phyloP scores from a whole-genome alignment of 352 stramenopile species.

The Halophytophthora polymorphica region DNA sequence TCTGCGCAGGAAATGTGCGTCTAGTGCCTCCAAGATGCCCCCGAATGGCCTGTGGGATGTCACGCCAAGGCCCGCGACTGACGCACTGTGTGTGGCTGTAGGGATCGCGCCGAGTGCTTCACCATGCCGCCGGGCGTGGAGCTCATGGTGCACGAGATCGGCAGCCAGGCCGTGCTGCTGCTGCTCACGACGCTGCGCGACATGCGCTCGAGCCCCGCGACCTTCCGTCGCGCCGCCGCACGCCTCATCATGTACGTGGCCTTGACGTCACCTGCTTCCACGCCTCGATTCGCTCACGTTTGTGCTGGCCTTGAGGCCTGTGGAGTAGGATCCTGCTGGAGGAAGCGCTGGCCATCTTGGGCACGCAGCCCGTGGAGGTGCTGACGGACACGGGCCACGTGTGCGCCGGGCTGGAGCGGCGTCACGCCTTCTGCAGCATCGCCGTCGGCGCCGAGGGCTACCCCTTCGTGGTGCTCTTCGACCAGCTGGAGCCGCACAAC shows the following conservation, averaged over 20 bases:
- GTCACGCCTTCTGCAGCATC: slow-evolving; percentile 32
- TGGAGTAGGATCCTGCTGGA: slow-evolving; percentile 48
- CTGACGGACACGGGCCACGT: slow-evolving; percentile 26
- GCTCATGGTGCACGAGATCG: not conserved
- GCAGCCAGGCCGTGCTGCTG: not conserved
- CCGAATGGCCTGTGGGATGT: no score
- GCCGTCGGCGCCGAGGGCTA: slow-evolving; percentile 35
- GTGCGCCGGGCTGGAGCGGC: slow-evolving; percentile 25
- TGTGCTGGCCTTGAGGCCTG: not conserved
- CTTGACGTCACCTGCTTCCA: no score
- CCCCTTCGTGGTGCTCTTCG: slow-evolving; percentile 44
- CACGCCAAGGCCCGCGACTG: not conserved
- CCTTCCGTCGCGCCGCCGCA: not conserved
- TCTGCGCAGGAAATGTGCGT: no score
- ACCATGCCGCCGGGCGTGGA: no score
- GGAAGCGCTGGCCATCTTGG: slow-evolving; percentile 36
- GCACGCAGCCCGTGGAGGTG: slow-evolving; percentile 31
- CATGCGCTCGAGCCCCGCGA: not conserved
- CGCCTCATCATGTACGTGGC: slow-evolving; percentile 1
- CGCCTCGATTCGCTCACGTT: no score
- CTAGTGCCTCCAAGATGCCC: no score
- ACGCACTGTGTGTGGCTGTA: not conserved
- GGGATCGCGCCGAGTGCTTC: no score
- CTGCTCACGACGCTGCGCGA: slow-evolving; percentile 2
- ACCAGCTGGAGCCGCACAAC: slow-evolving; percentile 44